These are phyloP conservation scores for Solanum rostratum DNA, from an alignment of 257 asterid species.

Conservation along the genomic window DNA sequence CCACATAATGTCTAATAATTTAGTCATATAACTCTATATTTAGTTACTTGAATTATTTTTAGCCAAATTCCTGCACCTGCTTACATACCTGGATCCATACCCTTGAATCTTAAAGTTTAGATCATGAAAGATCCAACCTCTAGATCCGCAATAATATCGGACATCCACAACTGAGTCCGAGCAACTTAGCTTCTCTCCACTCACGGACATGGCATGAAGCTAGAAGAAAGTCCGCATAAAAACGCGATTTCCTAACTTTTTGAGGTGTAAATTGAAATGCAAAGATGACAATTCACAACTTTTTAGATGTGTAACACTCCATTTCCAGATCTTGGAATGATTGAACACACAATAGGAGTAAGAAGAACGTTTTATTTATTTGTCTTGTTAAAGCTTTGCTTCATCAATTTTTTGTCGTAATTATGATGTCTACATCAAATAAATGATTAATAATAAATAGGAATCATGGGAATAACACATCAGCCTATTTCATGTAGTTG, in stretches of 20 bases:
- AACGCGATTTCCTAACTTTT: neutral
- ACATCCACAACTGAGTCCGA: neutral
- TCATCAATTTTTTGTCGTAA: neutral
- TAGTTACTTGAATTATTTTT: neutral
- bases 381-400: neutral
- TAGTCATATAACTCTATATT: neutral
- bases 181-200: neutral
- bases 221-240: neutral
- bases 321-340: neutral
- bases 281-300: neutral
- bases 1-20: neutral
- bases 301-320: neutral
- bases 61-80: neutral
- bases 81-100: neutral
- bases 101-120: neutral
- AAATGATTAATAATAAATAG: neutral
- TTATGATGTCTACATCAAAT: neutral
- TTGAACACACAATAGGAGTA: neutral
- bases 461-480: neutral
- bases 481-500: neutral
- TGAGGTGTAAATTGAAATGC: neutral
- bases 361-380: neutral
- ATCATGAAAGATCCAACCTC: neutral
- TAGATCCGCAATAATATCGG: neutral
- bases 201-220: neutral